Percentiles rank a stretch among this genome's conserved stretches.
These are phyloP conservation scores for Yamadazyma trypodendri DNA, from an alignment of 1,139 yeast species.

Conservation along the genomic window DNA sequence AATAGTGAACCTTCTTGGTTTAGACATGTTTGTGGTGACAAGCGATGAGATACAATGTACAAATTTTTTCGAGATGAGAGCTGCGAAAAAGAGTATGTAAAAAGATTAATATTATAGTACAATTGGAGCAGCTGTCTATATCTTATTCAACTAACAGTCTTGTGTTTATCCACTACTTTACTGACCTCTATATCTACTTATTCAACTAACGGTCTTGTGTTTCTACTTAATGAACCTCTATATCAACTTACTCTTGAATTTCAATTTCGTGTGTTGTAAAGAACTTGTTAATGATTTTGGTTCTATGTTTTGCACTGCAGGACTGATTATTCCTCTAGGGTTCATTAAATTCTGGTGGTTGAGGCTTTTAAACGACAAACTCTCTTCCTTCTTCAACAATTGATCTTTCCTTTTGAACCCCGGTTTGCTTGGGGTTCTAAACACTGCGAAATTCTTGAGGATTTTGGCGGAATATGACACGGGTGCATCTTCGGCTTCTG, in stretches of 20 bases:
- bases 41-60: neutral
- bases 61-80: neutral
- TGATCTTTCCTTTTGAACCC: slow-evolving; percentile 42
- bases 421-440: slow-evolving; percentile 28
- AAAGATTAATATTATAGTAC: neutral
- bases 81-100: no score
- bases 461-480: slow-evolving; percentile 46
- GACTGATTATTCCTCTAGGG: slow-evolving; percentile 3
- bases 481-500: slow-evolving; percentile 58
- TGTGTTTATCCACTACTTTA: no score
- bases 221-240: no score
- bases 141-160: no score
- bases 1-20: slow-evolving; percentile 9
- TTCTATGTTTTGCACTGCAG: slow-evolving; percentile 5
- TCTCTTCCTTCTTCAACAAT: slow-evolving; percentile 50
- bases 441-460: slow-evolving; percentile 45
- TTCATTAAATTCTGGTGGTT: slow-evolving; percentile 3
- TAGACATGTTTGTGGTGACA: neutral
- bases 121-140: no score
- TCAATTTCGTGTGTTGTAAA: slow-evolving; percentile 11
- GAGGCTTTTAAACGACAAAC: slow-evolving; percentile 39
- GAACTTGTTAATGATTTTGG: slow-evolving; percentile 9
- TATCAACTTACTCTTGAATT: slow-evolving; percentile 12
- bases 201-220: no score
- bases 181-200: no score